phyloP scores from a whole-genome alignment of 345 rosid species.

The Eucalyptus melliodora region DNA sequence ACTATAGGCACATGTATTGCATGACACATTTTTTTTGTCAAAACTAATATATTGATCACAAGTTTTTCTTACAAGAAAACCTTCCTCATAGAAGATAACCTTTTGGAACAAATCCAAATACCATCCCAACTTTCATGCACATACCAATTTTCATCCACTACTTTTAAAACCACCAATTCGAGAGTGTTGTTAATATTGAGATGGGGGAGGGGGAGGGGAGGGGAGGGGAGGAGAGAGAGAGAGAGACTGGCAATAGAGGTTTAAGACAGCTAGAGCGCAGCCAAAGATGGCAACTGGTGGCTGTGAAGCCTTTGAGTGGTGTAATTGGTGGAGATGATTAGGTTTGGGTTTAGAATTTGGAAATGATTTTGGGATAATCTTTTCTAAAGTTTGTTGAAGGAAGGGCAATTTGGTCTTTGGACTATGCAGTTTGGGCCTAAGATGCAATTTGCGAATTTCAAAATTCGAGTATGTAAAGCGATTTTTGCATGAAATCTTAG shows the following conservation, averaged over 20 bases:
- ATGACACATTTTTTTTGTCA: background rate
- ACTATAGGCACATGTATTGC: background rate
- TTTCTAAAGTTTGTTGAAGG: background rate
- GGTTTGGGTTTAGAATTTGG: background rate
- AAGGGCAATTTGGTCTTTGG: background rate
- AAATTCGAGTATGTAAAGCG: background rate
- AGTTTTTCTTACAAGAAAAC: background rate
- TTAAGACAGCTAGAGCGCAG: background rate
- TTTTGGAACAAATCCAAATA: background rate
- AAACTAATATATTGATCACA: background rate
- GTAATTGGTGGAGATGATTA: background rate
- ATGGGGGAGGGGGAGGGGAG: background rate
- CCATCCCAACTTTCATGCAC: background rate
- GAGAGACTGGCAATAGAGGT: background rate
- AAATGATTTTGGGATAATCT: background rate
- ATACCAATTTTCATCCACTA: background rate
- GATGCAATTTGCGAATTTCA: background rate
- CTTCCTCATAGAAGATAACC: background rate
- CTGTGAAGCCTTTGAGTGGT: background rate
- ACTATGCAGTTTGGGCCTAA: background rate
- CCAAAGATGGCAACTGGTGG: background rate
- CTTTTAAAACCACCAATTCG: background rate
- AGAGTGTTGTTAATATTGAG: background rate
- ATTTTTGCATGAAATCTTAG: background rate
- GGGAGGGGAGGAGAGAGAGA: background rate